A percentile compares a stretch with the other conserved stretches of the same genome.
Evolutionary conservation across 2,329 filamentous ascomycete species (phyloP).

Genomic region (Hirsutella minnesotensis): DNA sequence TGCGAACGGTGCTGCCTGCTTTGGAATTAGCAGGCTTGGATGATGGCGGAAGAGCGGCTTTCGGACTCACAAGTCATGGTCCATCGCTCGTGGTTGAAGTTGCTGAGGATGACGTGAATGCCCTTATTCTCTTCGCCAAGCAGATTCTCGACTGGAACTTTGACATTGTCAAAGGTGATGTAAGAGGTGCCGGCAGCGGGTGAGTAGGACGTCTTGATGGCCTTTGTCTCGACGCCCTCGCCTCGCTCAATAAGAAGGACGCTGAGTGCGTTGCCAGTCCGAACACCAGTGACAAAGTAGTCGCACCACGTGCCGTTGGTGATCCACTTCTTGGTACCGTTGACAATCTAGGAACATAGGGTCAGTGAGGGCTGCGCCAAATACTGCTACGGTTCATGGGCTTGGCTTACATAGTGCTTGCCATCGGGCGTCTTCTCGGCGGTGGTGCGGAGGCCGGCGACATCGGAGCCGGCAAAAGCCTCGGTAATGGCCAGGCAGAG

Average conservation of each 20-base stretch:
- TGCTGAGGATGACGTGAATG: slow-evolving; percentile 71
- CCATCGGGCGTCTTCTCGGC: slow-evolving; percentile 66
- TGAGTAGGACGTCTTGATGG: slow-evolving; percentile 75
- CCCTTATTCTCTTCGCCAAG: slow-evolving; percentile 78
- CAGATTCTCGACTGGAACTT: slow-evolving; percentile 68
- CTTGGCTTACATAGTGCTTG: slow-evolving; percentile 50
- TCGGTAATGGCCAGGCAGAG: slow-evolving; percentile 82
- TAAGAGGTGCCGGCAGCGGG: slow-evolving; percentile 67
- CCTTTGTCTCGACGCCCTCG: slow-evolving; percentile 63
- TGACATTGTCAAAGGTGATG: slow-evolving; percentile 77
- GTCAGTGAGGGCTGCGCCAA: not conserved
- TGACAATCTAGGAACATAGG: slow-evolving; percentile 33
- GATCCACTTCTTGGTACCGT: slow-evolving; percentile 77
- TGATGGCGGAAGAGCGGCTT: not conserved
- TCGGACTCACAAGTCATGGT: slow-evolving; percentile 53
- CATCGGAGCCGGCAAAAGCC: slow-evolving; percentile 72
- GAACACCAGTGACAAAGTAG: slow-evolving; percentile 74
- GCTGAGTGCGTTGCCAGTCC: slow-evolving; percentile 66
- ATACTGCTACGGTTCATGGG: no score
- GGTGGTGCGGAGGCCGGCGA: slow-evolving; percentile 68
- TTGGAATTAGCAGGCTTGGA: not conserved
- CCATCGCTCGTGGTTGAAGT: slow-evolving; percentile 84
- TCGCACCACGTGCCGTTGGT: slow-evolving; percentile 71
- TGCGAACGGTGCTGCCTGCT: slow-evolving; percentile 45
- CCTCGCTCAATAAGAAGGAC: slow-evolving; percentile 65